These are phyloP conservation scores for Pichia manshurica DNA, from an alignment of 805 yeast species.

Conservation along the genomic window DNA sequence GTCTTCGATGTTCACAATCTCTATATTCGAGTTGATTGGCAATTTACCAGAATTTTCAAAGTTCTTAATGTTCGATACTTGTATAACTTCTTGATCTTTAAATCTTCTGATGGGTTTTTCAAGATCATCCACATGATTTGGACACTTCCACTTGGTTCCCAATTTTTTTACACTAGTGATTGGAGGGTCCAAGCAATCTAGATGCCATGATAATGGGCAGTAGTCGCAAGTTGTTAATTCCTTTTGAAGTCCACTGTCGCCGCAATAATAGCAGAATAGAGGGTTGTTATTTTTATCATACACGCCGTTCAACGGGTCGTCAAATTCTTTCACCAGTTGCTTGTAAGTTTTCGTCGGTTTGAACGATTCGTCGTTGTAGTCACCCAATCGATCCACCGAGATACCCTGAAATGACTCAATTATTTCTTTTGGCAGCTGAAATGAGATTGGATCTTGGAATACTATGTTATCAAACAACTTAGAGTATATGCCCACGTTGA, in stretches of 20 bases:
- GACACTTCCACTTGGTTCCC: slow-evolving; percentile 87
- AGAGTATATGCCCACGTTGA: slow-evolving; percentile 42
- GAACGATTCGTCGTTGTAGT: slow-evolving; percentile 60
- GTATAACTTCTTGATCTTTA: slow-evolving; percentile 46
- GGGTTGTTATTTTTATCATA: slow-evolving; percentile 67
- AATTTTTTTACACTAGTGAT: slow-evolving; percentile 63
- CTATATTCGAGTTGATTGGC: slow-evolving; percentile 46
- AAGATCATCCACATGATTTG: slow-evolving; percentile 64
- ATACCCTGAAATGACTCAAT: slow-evolving; percentile 74
- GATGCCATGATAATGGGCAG: slow-evolving; percentile 79
- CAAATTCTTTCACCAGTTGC: slow-evolving; percentile 40
- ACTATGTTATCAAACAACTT: slow-evolving; percentile 56
- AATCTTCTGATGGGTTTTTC: slow-evolving; percentile 44
- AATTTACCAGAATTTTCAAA: slow-evolving; percentile 37
- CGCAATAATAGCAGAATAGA: slow-evolving; percentile 70
- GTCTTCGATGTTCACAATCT: slow-evolving; percentile 41
- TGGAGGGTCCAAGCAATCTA: slow-evolving; percentile 81
- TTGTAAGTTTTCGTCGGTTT: slow-evolving; percentile 40
- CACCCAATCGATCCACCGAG: slow-evolving; percentile 59
- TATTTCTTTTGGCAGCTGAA: slow-evolving; percentile 59
- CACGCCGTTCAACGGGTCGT: slow-evolving; percentile 52
- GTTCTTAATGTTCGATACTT: slow-evolving; percentile 40
- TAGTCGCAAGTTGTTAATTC: slow-evolving; percentile 73
- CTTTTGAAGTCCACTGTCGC: slow-evolving; percentile 46
- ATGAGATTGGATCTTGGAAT: slow-evolving; percentile 58